phyloP scores from a whole-genome alignment of 257 asterid genomes.

The Solanum sitiens region DNA sequence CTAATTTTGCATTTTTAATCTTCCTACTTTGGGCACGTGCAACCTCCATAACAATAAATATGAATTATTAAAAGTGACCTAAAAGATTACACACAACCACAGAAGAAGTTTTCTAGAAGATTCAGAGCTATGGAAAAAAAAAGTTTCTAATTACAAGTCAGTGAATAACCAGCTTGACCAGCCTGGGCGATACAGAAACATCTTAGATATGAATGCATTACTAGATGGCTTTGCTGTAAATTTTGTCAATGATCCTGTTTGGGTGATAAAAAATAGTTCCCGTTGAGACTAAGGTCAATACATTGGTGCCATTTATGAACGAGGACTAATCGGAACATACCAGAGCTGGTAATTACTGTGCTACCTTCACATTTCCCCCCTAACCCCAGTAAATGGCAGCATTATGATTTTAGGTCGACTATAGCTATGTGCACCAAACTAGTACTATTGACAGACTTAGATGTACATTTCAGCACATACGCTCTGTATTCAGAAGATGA shows the following conservation, averaged over 20 bases:
- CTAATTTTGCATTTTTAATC: no score
- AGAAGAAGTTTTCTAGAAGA: slow-evolving; percentile 26
- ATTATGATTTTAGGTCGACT: not conserved
- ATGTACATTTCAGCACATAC: not conserved
- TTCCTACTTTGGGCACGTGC: no score
- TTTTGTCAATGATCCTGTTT: slow-evolving; percentile 43
- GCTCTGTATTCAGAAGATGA: not conserved
- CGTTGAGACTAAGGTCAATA: slow-evolving; percentile 47
- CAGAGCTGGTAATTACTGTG: slow-evolving; percentile 47
- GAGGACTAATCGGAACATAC: slow-evolving; percentile 81
- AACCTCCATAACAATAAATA: no score
- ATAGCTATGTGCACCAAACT: not conserved
- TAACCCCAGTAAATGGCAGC: not conserved
- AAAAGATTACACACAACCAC: slow-evolving; percentile 17
- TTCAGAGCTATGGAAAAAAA: slow-evolving; percentile 48
- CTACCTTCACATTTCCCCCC: not conserved
- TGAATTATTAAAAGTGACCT: slow-evolving; percentile 43
- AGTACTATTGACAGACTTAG: not conserved
- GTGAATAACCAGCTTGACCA: slow-evolving; percentile 47
- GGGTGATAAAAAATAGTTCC: slow-evolving; percentile 88
- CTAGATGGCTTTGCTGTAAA: slow-evolving; percentile 81
- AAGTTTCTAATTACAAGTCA: slow-evolving; percentile 54
- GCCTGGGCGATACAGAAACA: slow-evolving; percentile 57
- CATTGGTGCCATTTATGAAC: slow-evolving; percentile 68
- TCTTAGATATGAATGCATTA: slow-evolving; percentile 78